Evolutionary conservation across 306 rosid species (phyloP).

Genomic region (Vigna angularis): DNA sequence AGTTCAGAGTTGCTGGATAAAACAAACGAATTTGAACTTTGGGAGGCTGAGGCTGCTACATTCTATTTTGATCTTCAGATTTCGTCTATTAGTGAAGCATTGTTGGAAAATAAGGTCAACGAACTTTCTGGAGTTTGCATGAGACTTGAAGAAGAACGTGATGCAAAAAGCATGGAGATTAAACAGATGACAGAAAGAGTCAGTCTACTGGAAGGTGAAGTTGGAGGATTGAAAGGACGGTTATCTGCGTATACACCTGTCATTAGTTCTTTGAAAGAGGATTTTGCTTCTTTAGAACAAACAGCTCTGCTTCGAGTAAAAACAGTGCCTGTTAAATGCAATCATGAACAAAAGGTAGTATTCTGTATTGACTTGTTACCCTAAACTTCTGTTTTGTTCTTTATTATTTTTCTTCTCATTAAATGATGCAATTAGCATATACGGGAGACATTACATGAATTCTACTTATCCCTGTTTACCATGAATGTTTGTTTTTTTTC

Average conservation of each 20-base stretch:
- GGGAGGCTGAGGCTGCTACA: constrained; percentile 94
- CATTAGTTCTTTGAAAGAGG: constrained; percentile 75
- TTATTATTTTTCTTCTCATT: constrained; percentile 11
- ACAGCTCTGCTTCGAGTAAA: constrained; percentile 52
- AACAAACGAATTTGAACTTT: constrained; percentile 79
- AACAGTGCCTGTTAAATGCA: constrained; percentile 41
- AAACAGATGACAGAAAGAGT: constrained; percentile 64
- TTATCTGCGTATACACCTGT: constrained; percentile 79
- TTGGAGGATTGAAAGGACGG: constrained; percentile 67
- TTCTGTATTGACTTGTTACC: constrained; percentile 31
- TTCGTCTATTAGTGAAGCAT: constrained; percentile 80
- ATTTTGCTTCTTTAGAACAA: constrained; percentile 78
- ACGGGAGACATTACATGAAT: not conserved
- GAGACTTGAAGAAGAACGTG: constrained; percentile 71
- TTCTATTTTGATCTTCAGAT: constrained; percentile 91
- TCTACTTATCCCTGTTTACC: constrained; percentile 42
- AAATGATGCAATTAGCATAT: not conserved
- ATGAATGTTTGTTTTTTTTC: constrained; percentile 41
- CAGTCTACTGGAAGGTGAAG: constrained; percentile 68
- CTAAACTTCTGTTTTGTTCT: constrained; percentile 6
- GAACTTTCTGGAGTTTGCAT: constrained; percentile 78
- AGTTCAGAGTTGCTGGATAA: constrained; percentile 79
- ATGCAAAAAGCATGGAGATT: constrained; percentile 66
- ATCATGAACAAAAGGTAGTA: constrained; percentile 59
- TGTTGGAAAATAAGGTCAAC: constrained; percentile 80